phyloP scores from a whole-genome alignment of 352 stramenopile genomes.

The Globisporangium emineosum region DNA sequence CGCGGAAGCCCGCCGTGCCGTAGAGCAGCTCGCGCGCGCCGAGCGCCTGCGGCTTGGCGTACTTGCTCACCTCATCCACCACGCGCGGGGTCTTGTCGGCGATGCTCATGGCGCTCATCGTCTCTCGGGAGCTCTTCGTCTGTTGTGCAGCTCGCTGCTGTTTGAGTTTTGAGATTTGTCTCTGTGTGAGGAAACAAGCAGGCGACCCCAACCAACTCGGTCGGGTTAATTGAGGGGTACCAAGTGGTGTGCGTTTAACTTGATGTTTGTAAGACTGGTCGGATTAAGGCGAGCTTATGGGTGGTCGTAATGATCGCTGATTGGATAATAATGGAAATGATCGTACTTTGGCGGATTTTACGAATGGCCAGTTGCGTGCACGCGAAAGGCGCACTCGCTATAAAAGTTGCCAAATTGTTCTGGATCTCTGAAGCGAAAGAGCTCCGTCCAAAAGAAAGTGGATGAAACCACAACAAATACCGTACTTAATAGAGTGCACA shows the following conservation, averaged over 20 bases:
- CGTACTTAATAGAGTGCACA: no score
- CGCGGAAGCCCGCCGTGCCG: conserved; percentile 95
- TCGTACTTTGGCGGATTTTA: conserved; percentile 2
- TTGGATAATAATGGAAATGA: neutral
- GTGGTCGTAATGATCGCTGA: conserved; percentile 15
- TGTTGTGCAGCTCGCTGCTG: neutral
- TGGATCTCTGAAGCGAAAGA: conserved; percentile 5
- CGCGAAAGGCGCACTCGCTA: conserved; percentile 6
- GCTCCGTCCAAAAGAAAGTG: neutral
- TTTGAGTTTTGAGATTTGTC: neutral
- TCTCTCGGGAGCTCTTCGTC: conserved; percentile 3
- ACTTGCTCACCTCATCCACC: conserved; percentile 75
- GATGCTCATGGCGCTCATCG: conserved; percentile 51
- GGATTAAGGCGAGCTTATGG: neutral
- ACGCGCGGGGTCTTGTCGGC: conserved; percentile 79
- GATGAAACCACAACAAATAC: no score
- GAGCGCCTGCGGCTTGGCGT: conserved; percentile 44
- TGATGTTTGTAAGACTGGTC: neutral
- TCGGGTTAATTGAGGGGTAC: neutral
- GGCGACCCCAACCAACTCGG: conserved; percentile 6
- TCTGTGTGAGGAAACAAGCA: neutral
- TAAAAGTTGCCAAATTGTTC: neutral
- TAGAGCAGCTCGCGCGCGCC: conserved; percentile 70
- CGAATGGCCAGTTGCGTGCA: conserved; percentile 6
- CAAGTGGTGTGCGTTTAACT: neutral